A percentile compares a stretch with the other conserved stretches of the same genome.
phyloP scores from a whole-genome alignment of 1,139 yeast genomes.

The Debaryomycetaceae sp. region DNA sequence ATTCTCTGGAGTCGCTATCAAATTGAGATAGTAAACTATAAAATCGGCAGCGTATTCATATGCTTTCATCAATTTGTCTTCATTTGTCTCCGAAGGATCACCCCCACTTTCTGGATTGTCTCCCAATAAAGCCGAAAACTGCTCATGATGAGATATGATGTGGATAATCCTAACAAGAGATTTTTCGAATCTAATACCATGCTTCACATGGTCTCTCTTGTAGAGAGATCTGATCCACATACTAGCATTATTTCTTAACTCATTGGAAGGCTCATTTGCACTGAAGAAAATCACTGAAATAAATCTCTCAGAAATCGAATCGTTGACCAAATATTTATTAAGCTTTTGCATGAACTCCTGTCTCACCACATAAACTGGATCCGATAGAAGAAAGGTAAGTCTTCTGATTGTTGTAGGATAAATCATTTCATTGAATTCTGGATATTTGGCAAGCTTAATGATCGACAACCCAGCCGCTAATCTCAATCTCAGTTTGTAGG shows the following conservation, averaged over 20 bases:
- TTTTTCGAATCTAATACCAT: slow-evolving; percentile 54
- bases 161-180: slow-evolving; percentile 67
- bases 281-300: slow-evolving; percentile 66
- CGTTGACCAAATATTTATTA: slow-evolving; percentile 50
- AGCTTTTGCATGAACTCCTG: slow-evolving; percentile 47
- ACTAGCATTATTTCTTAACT: slow-evolving; percentile 46
- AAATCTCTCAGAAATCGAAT: slow-evolving; percentile 59
- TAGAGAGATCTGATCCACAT: slow-evolving; percentile 75
- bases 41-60: slow-evolving; percentile 55
- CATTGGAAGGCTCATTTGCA: slow-evolving; percentile 68
- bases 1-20: slow-evolving; percentile 64
- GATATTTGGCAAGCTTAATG: slow-evolving; percentile 59
- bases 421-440: slow-evolving; percentile 52
- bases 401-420: slow-evolving; percentile 50
- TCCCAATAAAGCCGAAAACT: slow-evolving; percentile 45
- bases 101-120: slow-evolving; percentile 17
- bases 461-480: slow-evolving; percentile 65
- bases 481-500: slow-evolving; percentile 59
- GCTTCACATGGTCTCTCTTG: slow-evolving; percentile 37
- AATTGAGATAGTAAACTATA: slow-evolving; percentile 55
- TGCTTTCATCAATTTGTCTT: slow-evolving; percentile 30
- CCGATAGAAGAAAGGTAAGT: slow-evolving; percentile 63
- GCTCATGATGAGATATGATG: slow-evolving; percentile 72
- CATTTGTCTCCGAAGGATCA: slow-evolving; percentile 10
- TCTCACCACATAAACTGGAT: slow-evolving; percentile 60